Evolutionary conservation across 805 yeast genomes (phyloP).

Genomic region (Teunomyces tritomae): DNA sequence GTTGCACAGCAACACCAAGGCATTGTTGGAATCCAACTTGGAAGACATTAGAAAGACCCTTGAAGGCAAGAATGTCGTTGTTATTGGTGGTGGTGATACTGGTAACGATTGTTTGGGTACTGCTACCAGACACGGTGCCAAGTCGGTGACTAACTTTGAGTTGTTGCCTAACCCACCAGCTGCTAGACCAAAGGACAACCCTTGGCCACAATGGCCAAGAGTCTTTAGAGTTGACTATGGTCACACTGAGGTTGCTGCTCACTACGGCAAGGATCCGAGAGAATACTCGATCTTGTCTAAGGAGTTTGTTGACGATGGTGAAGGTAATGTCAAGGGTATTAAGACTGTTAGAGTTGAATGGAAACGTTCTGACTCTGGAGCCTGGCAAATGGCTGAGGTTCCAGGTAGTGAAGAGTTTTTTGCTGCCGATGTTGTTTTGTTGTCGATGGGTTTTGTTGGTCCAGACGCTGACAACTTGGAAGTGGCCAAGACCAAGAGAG

Average conservation of each 20-base stretch:
- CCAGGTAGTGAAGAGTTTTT: constrained; percentile 93
- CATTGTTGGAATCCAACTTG: constrained; percentile 76
- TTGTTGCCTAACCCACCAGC: constrained; percentile 89
- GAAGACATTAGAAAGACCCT: constrained; percentile 70
- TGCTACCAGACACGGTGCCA: constrained; percentile 94
- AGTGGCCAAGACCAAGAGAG: constrained; percentile 72
- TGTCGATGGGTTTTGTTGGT: constrained; percentile 97
- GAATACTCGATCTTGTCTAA: constrained; percentile 93
- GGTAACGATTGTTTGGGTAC: constrained; percentile 99
- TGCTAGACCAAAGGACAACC: constrained; percentile 86
- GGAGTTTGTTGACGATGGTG: constrained; percentile 92
- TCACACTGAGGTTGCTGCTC: constrained; percentile 90
- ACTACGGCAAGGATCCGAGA: constrained; percentile 96
- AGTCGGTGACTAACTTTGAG: constrained; percentile 91
- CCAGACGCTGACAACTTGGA: constrained; percentile 83
- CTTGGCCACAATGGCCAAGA: constrained; percentile 99
- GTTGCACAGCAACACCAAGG: constrained; percentile 83
- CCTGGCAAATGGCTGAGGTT: constrained; percentile 98
- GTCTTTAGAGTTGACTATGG: constrained; percentile 97
- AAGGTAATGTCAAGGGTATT: constrained; percentile 92
- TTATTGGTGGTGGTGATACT: constrained; percentile 99
- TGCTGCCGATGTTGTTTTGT: constrained; percentile 89
- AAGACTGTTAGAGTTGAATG: constrained; percentile 97
- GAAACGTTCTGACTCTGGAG: constrained; percentile 93
- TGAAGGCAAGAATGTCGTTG: constrained; percentile 87